Conservation (phyloP, 2,329 filamentous ascomycete genomes). For the Xylariaceae sp. region DNA sequence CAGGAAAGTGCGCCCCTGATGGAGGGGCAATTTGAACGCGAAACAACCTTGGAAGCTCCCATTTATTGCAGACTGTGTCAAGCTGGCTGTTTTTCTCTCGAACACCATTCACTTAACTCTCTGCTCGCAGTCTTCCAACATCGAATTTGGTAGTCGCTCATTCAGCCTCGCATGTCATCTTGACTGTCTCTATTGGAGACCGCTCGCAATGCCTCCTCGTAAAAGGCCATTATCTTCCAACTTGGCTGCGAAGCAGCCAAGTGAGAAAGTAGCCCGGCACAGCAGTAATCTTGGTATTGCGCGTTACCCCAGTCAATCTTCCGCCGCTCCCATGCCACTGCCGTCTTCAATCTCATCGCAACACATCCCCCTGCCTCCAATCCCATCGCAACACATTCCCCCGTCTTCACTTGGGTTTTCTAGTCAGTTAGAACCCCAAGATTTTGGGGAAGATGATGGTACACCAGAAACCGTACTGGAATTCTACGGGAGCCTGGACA, state of each 20-base stretch:
- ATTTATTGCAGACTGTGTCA: background rate
- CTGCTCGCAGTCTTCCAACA: background rate
- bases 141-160: background rate
- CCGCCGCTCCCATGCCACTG: background rate
- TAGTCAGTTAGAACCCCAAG: conserved; percentile 25
- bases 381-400: conserved; percentile 8
- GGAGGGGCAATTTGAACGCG: background rate
- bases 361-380: conserved; percentile 6
- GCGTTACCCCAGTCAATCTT: conserved; percentile 13
- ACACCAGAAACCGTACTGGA: conserved; percentile 43
- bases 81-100: background rate
- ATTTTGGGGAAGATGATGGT: conserved; percentile 40
- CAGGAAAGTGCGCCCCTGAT: background rate
- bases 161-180: background rate
- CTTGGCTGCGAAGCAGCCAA: conserved; percentile 7
- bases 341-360: conserved; percentile 14
- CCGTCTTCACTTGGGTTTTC: conserved; percentile 21
- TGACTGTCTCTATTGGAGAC: background rate
- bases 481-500: conserved; percentile 46
- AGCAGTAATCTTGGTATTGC: conserved; percentile 4
- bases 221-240: conserved; percentile 21
- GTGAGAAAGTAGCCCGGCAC: conserved; percentile 20
- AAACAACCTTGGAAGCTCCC: background rate
- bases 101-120: background rate
- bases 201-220: conserved; percentile 10